A percentile compares a stretch with the other conserved stretches of the same genome.
Evolutionary conservation across 2,329 filamentous ascomycete species (phyloP).

Genomic region (Sporothrix mexicana): DNA sequence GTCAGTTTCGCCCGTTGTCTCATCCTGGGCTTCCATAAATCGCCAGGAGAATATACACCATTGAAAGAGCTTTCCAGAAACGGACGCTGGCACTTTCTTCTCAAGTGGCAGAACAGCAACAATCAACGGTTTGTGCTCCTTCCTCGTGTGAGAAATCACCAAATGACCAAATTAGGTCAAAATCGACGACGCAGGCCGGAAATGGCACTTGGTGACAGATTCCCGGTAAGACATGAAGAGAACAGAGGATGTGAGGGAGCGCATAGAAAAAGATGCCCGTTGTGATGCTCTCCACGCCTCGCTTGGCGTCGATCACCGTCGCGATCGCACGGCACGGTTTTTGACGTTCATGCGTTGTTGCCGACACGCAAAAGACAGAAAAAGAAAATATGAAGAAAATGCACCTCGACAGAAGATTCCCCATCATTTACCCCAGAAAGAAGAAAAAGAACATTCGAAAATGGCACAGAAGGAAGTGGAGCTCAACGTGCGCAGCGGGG

Average conservation of each 20-base stretch:
- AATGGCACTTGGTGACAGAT: background rate
- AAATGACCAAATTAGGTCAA: background rate
- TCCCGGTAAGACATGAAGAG: background rate
- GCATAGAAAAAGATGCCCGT: background rate
- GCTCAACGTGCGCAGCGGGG: background rate
- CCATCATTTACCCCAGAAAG: background rate
- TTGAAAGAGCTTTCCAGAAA: background rate
- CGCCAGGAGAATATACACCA: background rate
- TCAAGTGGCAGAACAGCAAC: background rate
- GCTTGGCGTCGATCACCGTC: constrained; percentile 21
- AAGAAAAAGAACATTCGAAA: constrained; percentile 23
- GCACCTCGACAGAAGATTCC: background rate
- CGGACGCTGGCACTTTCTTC: background rate
- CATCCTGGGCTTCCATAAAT: background rate
- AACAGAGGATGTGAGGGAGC: background rate
- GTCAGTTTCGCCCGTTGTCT: background rate
- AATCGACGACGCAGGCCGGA: background rate
- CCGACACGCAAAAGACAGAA: background rate
- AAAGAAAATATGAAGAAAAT: background rate
- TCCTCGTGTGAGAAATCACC: background rate
- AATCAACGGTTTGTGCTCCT: background rate
- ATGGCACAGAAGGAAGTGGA: constrained; percentile 3
- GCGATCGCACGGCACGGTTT: constrained; percentile 24
- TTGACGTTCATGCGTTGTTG: constrained; percentile 15
- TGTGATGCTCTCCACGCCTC: constrained; percentile 14